Percentiles rank a stretch among this genome's conserved stretches.
Evolutionary conservation across 2,329 filamentous ascomycete genomes (phyloP).

Genomic region (Pyrenophora seminiperda): DNA sequence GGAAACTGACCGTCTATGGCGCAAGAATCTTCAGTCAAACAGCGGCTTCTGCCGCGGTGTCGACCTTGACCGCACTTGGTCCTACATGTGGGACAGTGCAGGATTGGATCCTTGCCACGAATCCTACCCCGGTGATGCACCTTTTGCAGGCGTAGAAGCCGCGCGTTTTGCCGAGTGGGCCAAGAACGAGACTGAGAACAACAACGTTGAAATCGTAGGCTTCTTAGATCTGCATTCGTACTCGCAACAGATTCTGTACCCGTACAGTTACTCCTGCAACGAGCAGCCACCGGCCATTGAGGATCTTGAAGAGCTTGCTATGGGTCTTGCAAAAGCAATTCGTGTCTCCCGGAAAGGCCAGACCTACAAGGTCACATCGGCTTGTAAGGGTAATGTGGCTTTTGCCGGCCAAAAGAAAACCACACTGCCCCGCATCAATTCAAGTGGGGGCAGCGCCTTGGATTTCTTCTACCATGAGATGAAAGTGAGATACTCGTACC

Average conservation of each 20-base stretch:
- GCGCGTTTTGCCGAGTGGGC: conserved; percentile 80
- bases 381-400: conserved; percentile 78
- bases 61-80: conserved; percentile 86
- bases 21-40: conserved; percentile 89
- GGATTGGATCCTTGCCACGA: conserved; percentile 85
- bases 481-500: conserved; percentile 81
- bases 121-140: conserved; percentile 79
- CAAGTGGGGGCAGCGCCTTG: conserved; percentile 80
- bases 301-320: conserved; percentile 86
- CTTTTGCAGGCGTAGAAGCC: conserved; percentile 85
- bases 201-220: conserved; percentile 77
- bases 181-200: conserved; percentile 71
- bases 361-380: conserved; percentile 72
- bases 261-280: conserved; percentile 84
- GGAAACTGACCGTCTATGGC: conserved; percentile 90
- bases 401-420: conserved; percentile 41
- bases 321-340: conserved; percentile 88
- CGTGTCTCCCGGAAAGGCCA: conserved; percentile 75
- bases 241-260: conserved; percentile 91
- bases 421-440: conserved; percentile 65
- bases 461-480: conserved; percentile 96
- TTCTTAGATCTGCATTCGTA: conserved; percentile 93
- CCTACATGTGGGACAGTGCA: conserved; percentile 79
- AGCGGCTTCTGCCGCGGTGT: conserved; percentile 82
- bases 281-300: conserved; percentile 82